Percentiles rank a stretch among this genome's conserved stretches.
These are phyloP conservation scores for Kockovaella imperatae DNA, from an alignment of 768 basidiomycete genomes.

Conservation along the genomic window DNA sequence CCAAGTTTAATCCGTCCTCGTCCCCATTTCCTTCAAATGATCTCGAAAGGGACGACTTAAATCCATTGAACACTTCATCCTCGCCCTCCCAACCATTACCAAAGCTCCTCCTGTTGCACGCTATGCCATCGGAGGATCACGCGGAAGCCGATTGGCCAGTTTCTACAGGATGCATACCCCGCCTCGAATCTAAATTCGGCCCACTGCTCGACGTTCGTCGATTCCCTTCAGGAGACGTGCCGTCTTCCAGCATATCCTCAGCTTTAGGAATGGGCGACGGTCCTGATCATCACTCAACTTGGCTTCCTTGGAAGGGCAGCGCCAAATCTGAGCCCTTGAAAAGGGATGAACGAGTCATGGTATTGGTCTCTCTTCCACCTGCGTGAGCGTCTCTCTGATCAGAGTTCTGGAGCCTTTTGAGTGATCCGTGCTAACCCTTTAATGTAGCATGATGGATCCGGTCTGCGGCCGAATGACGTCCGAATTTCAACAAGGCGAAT, in stretches of 20 bases:
- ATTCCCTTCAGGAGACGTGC: no score
- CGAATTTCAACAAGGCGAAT: constrained; percentile 28
- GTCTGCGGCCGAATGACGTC: constrained; percentile 26
- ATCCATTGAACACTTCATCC: constrained; percentile 26
- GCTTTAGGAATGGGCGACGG: no score
- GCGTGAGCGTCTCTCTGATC: constrained; percentile 11
- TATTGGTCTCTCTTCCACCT: constrained; percentile 36
- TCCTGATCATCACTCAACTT: no score
- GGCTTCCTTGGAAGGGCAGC: no score
- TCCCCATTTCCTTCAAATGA: not conserved
- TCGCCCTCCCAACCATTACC: constrained; percentile 21
- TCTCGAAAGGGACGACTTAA: not conserved
- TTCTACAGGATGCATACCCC: no score
- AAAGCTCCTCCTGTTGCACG: no score
- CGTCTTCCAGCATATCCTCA: no score
- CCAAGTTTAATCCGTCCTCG: constrained; percentile 19
- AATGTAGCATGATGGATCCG: constrained; percentile 26
- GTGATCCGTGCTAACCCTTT: constrained; percentile 1
- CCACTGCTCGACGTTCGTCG: no score
- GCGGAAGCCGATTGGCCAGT: no score
- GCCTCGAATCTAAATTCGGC: no score
- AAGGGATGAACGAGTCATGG: constrained; percentile 9
- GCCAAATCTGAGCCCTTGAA: no score
- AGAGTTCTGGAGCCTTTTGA: not conserved
- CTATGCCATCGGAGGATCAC: no score